These are phyloP conservation scores for Nicotiana attenuata DNA, from an alignment of 257 asterid species.

Conservation along the genomic window DNA sequence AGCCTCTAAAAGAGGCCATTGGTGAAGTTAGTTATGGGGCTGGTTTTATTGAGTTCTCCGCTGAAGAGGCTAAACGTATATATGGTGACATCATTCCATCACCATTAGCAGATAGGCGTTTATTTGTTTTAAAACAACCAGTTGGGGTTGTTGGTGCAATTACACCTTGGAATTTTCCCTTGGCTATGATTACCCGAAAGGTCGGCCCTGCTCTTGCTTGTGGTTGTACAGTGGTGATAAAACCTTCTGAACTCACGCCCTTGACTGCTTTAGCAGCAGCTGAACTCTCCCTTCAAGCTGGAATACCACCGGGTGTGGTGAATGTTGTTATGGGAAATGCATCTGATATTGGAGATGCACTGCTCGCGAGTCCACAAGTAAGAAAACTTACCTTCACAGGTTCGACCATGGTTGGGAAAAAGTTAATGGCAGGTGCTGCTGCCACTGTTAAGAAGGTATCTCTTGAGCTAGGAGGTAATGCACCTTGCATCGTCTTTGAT, in stretches of 20 bases:
- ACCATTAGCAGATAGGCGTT: conserved; percentile 81
- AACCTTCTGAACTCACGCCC: conserved; percentile 94
- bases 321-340: conserved; percentile 96
- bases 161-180: conserved; percentile 96
- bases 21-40: conserved; percentile 97
- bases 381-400: conserved; percentile 96
- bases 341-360: conserved; percentile 76
- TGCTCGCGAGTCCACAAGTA: conserved; percentile 78
- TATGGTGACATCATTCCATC: conserved; percentile 96
- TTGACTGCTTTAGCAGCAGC: conserved; percentile 98
- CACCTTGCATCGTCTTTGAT: conserved; percentile 93
- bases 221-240: conserved; percentile 92
- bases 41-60: conserved; percentile 79
- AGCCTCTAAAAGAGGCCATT: conserved; percentile 91
- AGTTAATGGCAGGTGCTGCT: conserved; percentile 94
- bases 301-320: conserved; percentile 94
- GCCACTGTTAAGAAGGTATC: conserved; percentile 93
- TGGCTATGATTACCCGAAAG: conserved; percentile 99
- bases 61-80: conserved; percentile 94
- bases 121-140: conserved; percentile 95
- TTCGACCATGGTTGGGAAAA: conserved; percentile 94
- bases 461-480: conserved; percentile 99
- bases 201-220: conserved; percentile 98
- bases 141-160: conserved; percentile 97
- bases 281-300: conserved; percentile 94